Conservation (phyloP, 1,139 yeast species). For the Taphrina communis region DNA sequence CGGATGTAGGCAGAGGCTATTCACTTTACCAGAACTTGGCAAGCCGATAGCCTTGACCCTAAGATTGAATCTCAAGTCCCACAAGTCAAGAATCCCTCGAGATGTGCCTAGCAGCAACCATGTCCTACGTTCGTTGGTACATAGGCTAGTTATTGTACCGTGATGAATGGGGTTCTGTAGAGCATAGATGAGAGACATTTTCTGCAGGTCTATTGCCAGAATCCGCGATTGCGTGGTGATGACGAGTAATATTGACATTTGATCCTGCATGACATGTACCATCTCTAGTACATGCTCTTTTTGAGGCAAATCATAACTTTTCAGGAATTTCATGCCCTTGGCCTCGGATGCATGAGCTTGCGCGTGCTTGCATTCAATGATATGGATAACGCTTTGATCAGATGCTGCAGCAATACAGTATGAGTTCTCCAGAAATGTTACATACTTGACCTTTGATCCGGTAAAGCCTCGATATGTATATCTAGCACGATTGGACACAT, state of each 20-base stretch:
- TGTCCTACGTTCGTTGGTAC: constrained; percentile 59
- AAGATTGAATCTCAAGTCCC: constrained; percentile 78
- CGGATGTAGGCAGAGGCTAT: constrained; percentile 57
- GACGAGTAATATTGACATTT: constrained; percentile 51
- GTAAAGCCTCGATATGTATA: constrained; percentile 49
- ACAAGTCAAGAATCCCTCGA: constrained; percentile 72
- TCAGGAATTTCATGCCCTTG: constrained; percentile 55
- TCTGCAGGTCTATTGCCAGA: constrained; percentile 64
- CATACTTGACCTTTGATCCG: constrained; percentile 49
- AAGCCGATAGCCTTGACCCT: constrained; percentile 59
- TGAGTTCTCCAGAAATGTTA: constrained; percentile 63
- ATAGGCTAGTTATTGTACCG: constrained; percentile 69
- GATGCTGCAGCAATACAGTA: constrained; percentile 73
- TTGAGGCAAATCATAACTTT: constrained; percentile 55
- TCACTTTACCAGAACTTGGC: constrained; percentile 54
- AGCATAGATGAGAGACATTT: constrained; percentile 58
- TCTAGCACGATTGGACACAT: constrained; percentile 66
- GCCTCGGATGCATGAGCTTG: constrained; percentile 50
- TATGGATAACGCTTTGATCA: constrained; percentile 64
- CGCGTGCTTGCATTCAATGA: constrained; percentile 59
- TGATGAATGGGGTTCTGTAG: constrained; percentile 65
- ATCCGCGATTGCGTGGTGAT: constrained; percentile 64
- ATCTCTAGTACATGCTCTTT: constrained; percentile 58
- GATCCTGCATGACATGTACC: constrained; percentile 51
- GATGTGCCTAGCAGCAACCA: constrained; percentile 81